A percentile compares a stretch with the other conserved stretches of the same genome.
Evolutionary conservation across 495 filamentous ascomycete genomes (phyloP).

Genomic region (Penicillium alfredii): DNA sequence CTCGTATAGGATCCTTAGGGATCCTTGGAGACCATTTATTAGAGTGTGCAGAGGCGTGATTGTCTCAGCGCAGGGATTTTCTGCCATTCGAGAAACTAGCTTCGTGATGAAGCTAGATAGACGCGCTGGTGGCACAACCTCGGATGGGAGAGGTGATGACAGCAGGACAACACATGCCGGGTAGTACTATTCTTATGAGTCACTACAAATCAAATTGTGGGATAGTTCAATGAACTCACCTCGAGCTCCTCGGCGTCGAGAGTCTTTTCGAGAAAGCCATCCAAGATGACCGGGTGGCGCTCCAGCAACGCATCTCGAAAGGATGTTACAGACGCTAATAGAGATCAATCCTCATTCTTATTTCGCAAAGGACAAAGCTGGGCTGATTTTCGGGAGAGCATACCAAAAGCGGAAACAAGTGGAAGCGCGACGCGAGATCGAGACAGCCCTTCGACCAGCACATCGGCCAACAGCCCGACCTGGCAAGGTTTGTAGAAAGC

Average conservation of each 20-base stretch:
- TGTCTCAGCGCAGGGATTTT: conserved; percentile 33
- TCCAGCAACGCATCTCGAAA: conserved; percentile 39
- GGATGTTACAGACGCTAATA: conserved; percentile 18
- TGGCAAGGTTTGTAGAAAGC: conserved; percentile 43
- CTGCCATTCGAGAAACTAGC: conserved; percentile 27
- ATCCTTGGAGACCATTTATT: conserved; percentile 29
- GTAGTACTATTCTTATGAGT: conserved; percentile 27
- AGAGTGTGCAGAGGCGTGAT: conserved; percentile 40
- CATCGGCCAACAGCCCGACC: conserved; percentile 32
- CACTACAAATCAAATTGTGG: no score
- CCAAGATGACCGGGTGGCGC: conserved; percentile 37
- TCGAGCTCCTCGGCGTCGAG: conserved; percentile 25
- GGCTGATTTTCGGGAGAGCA: no score
- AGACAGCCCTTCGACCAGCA: conserved; percentile 41
- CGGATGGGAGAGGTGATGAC: conserved; percentile 32
- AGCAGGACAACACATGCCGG: conserved; percentile 37
- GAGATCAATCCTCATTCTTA: conserved; percentile 2
- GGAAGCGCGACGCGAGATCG: conserved; percentile 35
- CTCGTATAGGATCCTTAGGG: conserved; percentile 25
- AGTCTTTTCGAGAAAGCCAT: conserved; percentile 35
- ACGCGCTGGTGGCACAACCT: conserved; percentile 32
- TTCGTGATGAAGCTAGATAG: conserved; percentile 37
- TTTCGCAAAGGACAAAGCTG: no score
- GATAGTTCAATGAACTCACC: no score
- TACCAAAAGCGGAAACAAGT: conserved; percentile 38